Conservation (phyloP, 2,329 filamentous ascomycete genomes). For the Penicillium sp. region DNA sequence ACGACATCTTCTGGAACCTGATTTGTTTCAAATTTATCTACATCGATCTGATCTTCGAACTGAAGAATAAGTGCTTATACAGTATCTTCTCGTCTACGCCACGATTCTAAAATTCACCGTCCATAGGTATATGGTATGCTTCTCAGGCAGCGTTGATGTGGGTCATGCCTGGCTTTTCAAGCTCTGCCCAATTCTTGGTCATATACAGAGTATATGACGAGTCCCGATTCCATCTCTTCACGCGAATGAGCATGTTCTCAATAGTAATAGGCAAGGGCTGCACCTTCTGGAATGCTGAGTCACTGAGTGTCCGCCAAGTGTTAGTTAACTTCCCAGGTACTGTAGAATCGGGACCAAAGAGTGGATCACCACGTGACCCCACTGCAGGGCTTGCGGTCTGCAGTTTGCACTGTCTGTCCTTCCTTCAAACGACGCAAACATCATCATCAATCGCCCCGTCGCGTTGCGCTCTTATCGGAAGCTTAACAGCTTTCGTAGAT, state of each 20-base stretch:
- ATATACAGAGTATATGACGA: too few relatives aligned
- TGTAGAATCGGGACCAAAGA: neutral
- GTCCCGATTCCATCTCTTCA: too few relatives aligned
- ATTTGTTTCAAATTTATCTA: neutral
- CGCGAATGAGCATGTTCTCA: too few relatives aligned
- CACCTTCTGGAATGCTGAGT: too few relatives aligned
- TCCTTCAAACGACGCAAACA: constrained; percentile 46
- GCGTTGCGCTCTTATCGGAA: constrained; percentile 29
- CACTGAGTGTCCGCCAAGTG: too few relatives aligned
- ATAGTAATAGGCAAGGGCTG: too few relatives aligned
- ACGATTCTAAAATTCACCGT: neutral
- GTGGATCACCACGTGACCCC: constrained; percentile 14
- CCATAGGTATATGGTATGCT: neutral
- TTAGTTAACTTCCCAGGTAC: too few relatives aligned
- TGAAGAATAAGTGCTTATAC: neutral
- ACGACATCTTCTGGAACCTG: neutral
- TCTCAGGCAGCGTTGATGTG: too few relatives aligned
- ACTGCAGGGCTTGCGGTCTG: constrained; percentile 36
- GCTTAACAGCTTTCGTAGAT: constrained; percentile 10
- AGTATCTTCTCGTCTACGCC: neutral
- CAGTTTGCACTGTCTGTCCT: constrained; percentile 41
- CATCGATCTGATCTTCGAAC: neutral
- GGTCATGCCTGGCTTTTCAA: too few relatives aligned
- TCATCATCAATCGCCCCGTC: constrained; percentile 27
- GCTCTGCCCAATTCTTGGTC: too few relatives aligned